These are phyloP conservation scores for Pseudocercospora musae DNA, from an alignment of 2,329 filamentous ascomycete genomes.

Conservation along the genomic window DNA sequence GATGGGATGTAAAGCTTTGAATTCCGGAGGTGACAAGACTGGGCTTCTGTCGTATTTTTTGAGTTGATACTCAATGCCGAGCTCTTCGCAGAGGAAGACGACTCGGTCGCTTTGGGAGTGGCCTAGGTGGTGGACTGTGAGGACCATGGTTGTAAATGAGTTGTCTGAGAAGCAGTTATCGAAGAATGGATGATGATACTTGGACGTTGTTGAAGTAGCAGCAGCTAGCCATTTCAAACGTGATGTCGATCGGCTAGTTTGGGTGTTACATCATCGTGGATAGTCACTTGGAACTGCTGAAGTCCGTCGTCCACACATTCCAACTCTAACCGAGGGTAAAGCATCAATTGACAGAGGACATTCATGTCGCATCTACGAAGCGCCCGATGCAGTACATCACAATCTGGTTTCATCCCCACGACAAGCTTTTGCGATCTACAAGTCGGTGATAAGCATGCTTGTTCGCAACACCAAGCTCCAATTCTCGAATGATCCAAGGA, in stretches of 20 bases:
- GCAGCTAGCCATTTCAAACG: neutral
- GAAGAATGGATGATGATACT: neutral
- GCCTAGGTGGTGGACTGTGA: conserved; percentile 38
- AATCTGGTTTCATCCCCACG: neutral
- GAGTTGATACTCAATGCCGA: conserved; percentile 54
- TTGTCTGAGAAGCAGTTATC: neutral
- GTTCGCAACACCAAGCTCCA: neutral
- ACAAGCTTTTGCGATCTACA: neutral
- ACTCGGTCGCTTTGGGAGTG: conserved; percentile 63
- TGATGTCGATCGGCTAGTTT: neutral
- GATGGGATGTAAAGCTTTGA: conserved; percentile 40
- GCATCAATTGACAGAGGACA: neutral
- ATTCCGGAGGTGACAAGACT: conserved; percentile 30
- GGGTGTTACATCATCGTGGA: neutral
- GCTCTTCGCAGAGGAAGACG: conserved; percentile 63
- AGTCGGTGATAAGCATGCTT: neutral
- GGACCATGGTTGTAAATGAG: conserved; percentile 30
- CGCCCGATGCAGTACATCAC: neutral
- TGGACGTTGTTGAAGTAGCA: conserved; percentile 7
- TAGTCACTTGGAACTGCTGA: neutral
- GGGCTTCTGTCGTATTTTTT: conserved; percentile 48
- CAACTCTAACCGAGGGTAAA: neutral
- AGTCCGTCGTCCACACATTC: neutral
- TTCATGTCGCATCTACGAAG: neutral
- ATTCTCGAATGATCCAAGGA: neutral